Percentiles rank a stretch among this genome's conserved stretches.
Conservation (phyloP, 2,329 filamentous ascomycete genomes). For the Lachnellula arida region DNA sequence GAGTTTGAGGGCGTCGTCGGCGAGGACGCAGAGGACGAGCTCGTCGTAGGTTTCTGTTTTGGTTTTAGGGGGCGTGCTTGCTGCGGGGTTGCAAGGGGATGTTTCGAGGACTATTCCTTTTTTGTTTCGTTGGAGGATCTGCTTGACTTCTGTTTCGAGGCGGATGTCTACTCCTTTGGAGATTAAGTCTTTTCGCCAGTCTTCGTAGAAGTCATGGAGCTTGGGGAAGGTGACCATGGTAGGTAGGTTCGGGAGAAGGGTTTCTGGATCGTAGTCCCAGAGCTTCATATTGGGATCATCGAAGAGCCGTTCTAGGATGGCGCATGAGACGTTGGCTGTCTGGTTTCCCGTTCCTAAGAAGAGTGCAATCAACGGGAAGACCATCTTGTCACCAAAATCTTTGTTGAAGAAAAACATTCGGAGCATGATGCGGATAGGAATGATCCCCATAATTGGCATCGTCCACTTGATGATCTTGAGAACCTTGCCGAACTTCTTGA, state of each 20-base stretch:
- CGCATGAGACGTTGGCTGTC: conserved; percentile 64
- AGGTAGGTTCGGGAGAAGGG: conserved; percentile 53
- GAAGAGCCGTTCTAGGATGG: conserved; percentile 59
- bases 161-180: conserved; percentile 52
- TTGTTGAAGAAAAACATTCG: conserved; percentile 63
- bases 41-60: conserved; percentile 57
- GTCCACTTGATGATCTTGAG: conserved; percentile 54
- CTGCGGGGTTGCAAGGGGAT: conserved; percentile 41
- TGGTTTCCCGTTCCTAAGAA: conserved; percentile 72
- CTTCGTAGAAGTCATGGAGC: conserved; percentile 55
- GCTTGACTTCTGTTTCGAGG: conserved; percentile 51
- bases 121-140: conserved; percentile 47
- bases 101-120: conserved; percentile 47
- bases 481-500: conserved; percentile 51
- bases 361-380: conserved; percentile 65
- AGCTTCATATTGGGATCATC: conserved; percentile 55
- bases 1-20: conserved; percentile 59
- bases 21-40: conserved; percentile 59
- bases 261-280: conserved; percentile 54
- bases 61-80: conserved; percentile 41
- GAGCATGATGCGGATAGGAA: conserved; percentile 62
- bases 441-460: conserved; percentile 54
- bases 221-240: conserved; percentile 65
- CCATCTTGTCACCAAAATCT: conserved; percentile 67
- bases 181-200: conserved; percentile 51